Evolutionary conservation across 192 early-diverging fungal genomes (phyloP).

Genomic region (Coemansia sp.): DNA sequence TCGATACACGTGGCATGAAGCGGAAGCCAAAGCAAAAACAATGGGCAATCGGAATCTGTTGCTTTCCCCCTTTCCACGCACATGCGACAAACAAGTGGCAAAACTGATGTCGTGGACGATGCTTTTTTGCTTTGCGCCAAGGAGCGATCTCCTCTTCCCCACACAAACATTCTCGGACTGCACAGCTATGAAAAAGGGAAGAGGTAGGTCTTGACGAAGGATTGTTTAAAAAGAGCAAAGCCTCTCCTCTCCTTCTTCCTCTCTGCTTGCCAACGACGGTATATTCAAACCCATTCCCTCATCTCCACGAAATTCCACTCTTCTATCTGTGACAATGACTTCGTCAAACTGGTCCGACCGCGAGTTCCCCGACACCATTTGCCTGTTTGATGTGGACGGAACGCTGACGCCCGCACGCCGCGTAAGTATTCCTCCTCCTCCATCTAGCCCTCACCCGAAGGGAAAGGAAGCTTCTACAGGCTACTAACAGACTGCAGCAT

Average conservation of each 20-base stretch:
- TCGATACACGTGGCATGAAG: too few relatives aligned
- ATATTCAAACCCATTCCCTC: too few relatives aligned
- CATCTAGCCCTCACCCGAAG: too few relatives aligned
- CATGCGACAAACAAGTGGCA: not conserved
- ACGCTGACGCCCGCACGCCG: conserved; percentile 93
- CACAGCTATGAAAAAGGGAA: too few relatives aligned
- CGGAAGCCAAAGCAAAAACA: not conserved
- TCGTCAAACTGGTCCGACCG: conserved; percentile 57
- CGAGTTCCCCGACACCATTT: conserved; percentile 76
- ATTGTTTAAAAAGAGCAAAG: not conserved
- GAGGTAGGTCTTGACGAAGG: not conserved
- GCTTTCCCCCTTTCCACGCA: not conserved
- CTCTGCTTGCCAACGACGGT: not conserved
- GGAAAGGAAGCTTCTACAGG: too few relatives aligned
- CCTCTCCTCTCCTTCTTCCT: not conserved
- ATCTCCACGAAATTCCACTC: not conserved
- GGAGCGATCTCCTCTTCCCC: not conserved
- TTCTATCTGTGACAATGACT: conserved; percentile 19
- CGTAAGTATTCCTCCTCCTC: conserved; percentile 53
- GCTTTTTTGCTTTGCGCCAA: too few relatives aligned
- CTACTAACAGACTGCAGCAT: too few relatives aligned
- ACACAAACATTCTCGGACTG: not conserved
- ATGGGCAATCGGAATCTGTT: not conserved
- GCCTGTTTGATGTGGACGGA: conserved; percentile 97
- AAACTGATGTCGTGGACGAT: too few relatives aligned